Conservation (phyloP, 345 rosid genomes). For the Salix dunnii region DNA sequence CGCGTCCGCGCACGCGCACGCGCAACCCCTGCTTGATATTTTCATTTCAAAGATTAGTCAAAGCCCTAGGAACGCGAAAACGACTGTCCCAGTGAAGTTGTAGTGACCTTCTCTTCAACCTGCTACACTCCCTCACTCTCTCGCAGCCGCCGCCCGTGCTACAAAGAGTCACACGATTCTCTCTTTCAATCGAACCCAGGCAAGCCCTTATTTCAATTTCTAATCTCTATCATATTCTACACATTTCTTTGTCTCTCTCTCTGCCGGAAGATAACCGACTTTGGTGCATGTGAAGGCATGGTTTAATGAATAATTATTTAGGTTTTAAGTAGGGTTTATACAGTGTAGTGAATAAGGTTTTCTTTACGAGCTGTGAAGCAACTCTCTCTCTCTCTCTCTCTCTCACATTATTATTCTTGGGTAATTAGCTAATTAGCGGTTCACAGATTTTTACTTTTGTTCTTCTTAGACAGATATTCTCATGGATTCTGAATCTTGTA, state of each 20-base stretch:
- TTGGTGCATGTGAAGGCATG: neutral
- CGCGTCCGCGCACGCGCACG: neutral
- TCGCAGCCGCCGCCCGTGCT: neutral
- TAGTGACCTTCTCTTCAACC: neutral
- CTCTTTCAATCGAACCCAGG: neutral
- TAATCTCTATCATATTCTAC: neutral
- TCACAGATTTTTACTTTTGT: neutral
- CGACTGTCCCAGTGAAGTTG: neutral
- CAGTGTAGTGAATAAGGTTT: constrained; percentile 5
- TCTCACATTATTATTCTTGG: neutral
- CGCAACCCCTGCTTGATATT: neutral
- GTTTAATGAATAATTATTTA: neutral
- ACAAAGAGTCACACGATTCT: neutral
- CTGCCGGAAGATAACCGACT: neutral
- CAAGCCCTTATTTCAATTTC: neutral
- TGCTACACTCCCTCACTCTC: neutral
- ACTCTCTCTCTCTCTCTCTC: neutral
- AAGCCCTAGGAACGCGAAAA: neutral
- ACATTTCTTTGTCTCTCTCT: neutral
- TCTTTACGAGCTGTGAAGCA: neutral
- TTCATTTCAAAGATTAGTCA: neutral
- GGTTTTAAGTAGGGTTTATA: neutral
- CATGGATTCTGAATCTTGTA: constrained; percentile 29
- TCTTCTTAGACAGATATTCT: constrained; percentile 11
- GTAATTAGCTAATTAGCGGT: neutral